Evolutionary conservation across 2,329 filamentous ascomycete species (phyloP).

Genomic region (Aureobasidium melanogenum): DNA sequence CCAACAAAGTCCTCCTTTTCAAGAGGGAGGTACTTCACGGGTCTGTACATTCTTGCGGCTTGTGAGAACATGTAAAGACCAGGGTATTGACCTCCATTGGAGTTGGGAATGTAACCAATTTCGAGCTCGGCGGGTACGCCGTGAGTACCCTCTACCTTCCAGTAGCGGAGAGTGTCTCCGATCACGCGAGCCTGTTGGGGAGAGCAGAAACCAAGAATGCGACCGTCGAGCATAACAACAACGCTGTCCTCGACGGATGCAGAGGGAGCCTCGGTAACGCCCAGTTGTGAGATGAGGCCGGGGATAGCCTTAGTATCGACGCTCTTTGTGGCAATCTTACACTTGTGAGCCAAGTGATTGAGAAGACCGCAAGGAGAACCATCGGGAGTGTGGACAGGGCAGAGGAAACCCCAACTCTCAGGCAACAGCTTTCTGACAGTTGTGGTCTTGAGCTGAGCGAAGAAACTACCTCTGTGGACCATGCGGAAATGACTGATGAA

Average conservation of each 20-base stretch:
- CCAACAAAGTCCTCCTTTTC: slow-evolving; percentile 83
- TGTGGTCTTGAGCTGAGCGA: slow-evolving; percentile 93
- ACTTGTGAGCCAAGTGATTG: slow-evolving; percentile 93
- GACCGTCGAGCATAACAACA: slow-evolving; percentile 81
- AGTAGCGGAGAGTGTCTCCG: slow-evolving; percentile 79
- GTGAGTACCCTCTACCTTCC: slow-evolving; percentile 86
- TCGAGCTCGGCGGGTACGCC: slow-evolving; percentile 76
- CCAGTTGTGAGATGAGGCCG: slow-evolving; percentile 66
- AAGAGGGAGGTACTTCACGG: slow-evolving; percentile 83
- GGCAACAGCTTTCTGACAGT: slow-evolving; percentile 91
- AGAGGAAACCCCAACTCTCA: slow-evolving; percentile 97
- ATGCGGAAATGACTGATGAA: slow-evolving; percentile 99
- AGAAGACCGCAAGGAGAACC: slow-evolving; percentile 88
- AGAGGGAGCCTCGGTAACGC: slow-evolving; percentile 65
- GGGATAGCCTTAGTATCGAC: slow-evolving; percentile 69
- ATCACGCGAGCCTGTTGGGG: slow-evolving; percentile 75
- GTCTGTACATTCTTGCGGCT: slow-evolving; percentile 76
- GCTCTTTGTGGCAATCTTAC: slow-evolving; percentile 70
- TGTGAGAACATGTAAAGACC: slow-evolving; percentile 90
- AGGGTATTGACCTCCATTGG: slow-evolving; percentile 87
- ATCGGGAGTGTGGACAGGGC: slow-evolving; percentile 95
- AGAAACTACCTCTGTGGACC: slow-evolving; percentile 98
- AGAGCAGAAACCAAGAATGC: slow-evolving; percentile 81
- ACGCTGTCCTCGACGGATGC: slow-evolving; percentile 76
- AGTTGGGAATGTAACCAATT: slow-evolving; percentile 82